phyloP scores from a whole-genome alignment of 169 alveolate species.

The Plasmodium gonderi region DNA sequence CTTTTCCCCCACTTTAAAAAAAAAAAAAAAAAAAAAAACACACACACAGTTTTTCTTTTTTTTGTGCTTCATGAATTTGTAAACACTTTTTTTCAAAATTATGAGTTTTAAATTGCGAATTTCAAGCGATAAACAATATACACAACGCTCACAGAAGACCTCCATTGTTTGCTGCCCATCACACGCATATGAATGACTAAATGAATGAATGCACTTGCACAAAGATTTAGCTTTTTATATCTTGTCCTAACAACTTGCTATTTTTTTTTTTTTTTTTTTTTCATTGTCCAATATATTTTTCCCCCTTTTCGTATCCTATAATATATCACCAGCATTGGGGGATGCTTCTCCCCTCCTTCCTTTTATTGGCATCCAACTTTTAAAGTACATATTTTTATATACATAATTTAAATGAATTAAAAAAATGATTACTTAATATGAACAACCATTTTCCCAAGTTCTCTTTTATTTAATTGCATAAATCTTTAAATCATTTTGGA shows the following conservation, averaged over 20 bases:
- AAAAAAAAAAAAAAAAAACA: no score
- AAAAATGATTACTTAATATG: neutral
- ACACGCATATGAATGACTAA: neutral
- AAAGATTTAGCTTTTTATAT: no score
- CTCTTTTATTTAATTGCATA: slow-evolving; percentile 17
- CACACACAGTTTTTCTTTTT: neutral
- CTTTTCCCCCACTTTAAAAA: neutral
- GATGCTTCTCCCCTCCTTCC: neutral
- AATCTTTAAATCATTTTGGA: slow-evolving; percentile 36
- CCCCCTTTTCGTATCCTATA: neutral
- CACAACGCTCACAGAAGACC: neutral
- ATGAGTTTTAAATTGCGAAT: neutral
- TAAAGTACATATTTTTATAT: slow-evolving; percentile 21
- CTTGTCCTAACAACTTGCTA: neutral
- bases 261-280: neutral
- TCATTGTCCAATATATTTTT: neutral
- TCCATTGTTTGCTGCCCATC: no score
- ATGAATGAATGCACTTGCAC: no score
- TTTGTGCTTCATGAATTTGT: neutral
- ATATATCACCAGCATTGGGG: neutral
- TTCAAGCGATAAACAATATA: neutral
- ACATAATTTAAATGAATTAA: slow-evolving; percentile 30
- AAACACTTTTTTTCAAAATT: neutral
- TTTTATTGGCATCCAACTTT: slow-evolving; percentile 29
- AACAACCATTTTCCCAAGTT: neutral